Conservation (phyloP, 2,329 filamentous ascomycete genomes). For the Trichoderma koningiopsis region DNA sequence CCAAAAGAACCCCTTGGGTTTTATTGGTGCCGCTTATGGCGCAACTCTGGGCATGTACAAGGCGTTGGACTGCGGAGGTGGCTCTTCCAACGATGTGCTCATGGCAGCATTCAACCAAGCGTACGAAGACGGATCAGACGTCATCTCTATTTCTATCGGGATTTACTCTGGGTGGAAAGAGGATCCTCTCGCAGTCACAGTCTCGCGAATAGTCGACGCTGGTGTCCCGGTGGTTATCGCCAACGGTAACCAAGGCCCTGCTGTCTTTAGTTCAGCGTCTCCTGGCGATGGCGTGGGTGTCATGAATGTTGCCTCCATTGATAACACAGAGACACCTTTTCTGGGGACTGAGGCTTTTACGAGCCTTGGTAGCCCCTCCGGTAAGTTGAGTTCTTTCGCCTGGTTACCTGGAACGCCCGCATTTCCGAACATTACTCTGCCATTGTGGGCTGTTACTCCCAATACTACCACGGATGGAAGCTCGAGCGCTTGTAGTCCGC, state of each 20-base stretch:
- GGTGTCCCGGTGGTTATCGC: slow-evolving; percentile 46
- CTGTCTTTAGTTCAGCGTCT: slow-evolving; percentile 43
- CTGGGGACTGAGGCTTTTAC: slow-evolving; percentile 4
- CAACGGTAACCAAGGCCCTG: slow-evolving; percentile 47
- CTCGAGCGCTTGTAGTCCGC: slow-evolving; percentile 54
- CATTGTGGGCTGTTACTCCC: slow-evolving; percentile 53
- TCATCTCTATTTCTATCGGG: slow-evolving; percentile 43
- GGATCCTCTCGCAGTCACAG: slow-evolving; percentile 40
- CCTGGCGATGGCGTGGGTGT: slow-evolving; percentile 45
- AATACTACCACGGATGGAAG: slow-evolving; percentile 46
- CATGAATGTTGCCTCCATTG: slow-evolving; percentile 48
- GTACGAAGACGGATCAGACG: slow-evolving; percentile 43
- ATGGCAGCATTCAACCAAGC: slow-evolving; percentile 45
- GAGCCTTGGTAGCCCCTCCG: background rate
- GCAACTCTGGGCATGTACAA: slow-evolving; percentile 44
- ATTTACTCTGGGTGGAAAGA: slow-evolving; percentile 36
- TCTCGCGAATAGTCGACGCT: slow-evolving; percentile 45
- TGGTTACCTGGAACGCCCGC: slow-evolving; percentile 15
- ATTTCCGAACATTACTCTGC: slow-evolving; percentile 35
- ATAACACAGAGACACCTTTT: slow-evolving; percentile 43
- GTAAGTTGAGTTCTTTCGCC: background rate
- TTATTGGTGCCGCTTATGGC: slow-evolving; percentile 44
- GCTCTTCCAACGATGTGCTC: slow-evolving; percentile 41
- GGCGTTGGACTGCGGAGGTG: slow-evolving; percentile 40
- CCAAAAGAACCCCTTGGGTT: slow-evolving; percentile 39